phyloP scores from a whole-genome alignment of 306 rosid species.

The Dryas alaskensis region DNA sequence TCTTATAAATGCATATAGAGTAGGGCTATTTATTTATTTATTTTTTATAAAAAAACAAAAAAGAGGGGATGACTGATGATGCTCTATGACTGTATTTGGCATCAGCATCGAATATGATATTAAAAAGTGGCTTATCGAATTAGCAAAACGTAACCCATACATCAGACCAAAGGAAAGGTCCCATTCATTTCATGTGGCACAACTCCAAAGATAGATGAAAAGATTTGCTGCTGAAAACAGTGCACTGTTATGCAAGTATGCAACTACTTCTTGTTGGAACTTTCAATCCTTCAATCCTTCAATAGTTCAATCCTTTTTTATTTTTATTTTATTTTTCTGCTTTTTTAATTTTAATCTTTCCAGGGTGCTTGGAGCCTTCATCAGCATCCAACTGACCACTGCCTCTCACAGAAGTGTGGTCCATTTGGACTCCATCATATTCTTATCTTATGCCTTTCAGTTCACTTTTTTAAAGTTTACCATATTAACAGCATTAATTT shows the following conservation, averaged over 20 bases:
- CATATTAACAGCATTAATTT: no score
- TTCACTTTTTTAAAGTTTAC: background rate
- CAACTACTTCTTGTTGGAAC: background rate
- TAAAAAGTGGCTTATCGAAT: background rate
- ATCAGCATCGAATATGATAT: constrained; percentile 8
- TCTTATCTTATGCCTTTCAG: background rate
- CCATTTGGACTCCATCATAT: constrained; percentile 25
- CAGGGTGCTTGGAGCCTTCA: no score
- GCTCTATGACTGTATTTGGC: background rate
- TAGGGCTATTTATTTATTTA: no score
- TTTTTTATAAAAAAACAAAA: no score
- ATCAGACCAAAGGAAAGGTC: background rate
- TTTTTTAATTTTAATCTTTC: no score
- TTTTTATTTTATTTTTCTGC: no score
- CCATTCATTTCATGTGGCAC: background rate
- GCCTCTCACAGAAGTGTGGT: constrained; percentile 20
- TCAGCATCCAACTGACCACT: background rate
- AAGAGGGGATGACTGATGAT: background rate
- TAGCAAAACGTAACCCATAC: background rate
- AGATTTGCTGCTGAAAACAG: background rate
- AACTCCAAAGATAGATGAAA: background rate
- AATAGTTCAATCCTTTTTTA: no score
- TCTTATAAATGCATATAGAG: no score
- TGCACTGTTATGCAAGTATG: background rate
- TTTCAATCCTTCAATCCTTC: background rate